A percentile compares a stretch with the other conserved stretches of the same genome.
Evolutionary conservation across 2,329 filamentous ascomycete genomes (phyloP).

Genomic region (Dactylonectria estremocensis): DNA sequence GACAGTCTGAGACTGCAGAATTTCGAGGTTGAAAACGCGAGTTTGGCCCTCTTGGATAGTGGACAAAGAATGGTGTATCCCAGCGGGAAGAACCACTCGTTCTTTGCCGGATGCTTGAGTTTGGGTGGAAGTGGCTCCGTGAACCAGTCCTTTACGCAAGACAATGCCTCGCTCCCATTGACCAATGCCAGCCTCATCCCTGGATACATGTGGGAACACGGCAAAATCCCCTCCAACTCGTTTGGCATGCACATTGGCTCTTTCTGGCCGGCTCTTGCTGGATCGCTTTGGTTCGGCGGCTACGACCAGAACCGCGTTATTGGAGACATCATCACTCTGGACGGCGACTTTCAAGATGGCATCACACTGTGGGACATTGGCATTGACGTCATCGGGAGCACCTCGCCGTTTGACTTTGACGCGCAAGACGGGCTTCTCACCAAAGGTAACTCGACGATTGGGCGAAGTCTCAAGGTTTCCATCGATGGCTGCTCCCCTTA

Average conservation of each 20-base stretch:
- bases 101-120: constrained; percentile 51
- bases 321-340: constrained; percentile 49
- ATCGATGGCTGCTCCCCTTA: constrained; percentile 58
- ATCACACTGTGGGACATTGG: constrained; percentile 53
- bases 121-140: constrained; percentile 45
- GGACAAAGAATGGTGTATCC: constrained; percentile 49
- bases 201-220: constrained; percentile 44
- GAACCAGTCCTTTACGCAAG: constrained; percentile 48
- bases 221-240: constrained; percentile 55
- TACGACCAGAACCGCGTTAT: constrained; percentile 59
- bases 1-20: constrained; percentile 45
- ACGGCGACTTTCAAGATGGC: constrained; percentile 35
- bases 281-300: constrained; percentile 58
- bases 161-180: constrained; percentile 15
- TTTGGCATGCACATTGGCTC: constrained; percentile 61
- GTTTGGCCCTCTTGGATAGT: constrained; percentile 43
- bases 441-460: constrained; percentile 39
- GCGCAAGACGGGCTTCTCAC: constrained; percentile 48
- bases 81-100: constrained; percentile 48
- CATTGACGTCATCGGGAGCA: constrained; percentile 52
- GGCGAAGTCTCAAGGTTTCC: constrained; percentile 44
- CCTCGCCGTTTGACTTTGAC: constrained; percentile 8
- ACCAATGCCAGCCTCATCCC: constrained; percentile 53
- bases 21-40: background rate
- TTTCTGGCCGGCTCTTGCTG: constrained; percentile 43